Conservation (phyloP, 176 grass and related monocot species). For the bread wheat (Triticum aestivum) region IWGSC_CS_RefSeq_v2.1 NC_057805.1:391656397-391656896, state of each 20-base stretch:
- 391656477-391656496: not conserved
- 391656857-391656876: too few species aligned
- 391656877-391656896: too few species aligned
- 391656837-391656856: not conserved
- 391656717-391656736: not conserved
- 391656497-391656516: not conserved
- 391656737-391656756: constrained; percentile 17
- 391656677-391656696: not conserved
- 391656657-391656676: not conserved
- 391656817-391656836: not conserved
- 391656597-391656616: too few species aligned
- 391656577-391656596: too few species aligned
- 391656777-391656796: not conserved
- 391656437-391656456: too few species aligned
- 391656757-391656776: not conserved
- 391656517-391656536: not conserved
- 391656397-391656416: not conserved
- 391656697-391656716: not conserved
- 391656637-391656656: not conserved
- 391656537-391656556: not conserved
- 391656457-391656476: not conserved
- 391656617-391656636: constrained; percentile 1
- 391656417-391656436: too few species aligned
- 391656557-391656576: too few species aligned
- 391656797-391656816: not conserved